Evolutionary conservation across 177 flowering plant genomes (phyloP), one percentile per base, ranked within the genome.

Genomic region (Vitis hybrid): DNA sequence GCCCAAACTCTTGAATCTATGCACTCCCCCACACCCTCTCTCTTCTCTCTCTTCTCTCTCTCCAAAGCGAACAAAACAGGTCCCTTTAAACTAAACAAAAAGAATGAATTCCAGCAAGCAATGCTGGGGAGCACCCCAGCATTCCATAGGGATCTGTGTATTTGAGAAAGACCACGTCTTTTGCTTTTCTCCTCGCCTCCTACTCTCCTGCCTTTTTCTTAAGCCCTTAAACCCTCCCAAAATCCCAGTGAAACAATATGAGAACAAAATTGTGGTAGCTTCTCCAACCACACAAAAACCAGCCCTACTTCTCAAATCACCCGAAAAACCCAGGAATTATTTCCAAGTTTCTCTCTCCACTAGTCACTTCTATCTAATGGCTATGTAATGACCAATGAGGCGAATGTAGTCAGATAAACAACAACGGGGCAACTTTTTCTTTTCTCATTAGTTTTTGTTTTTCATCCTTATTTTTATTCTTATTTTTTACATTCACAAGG

Each of bases 81-180:
- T 77, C 84, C 82, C 84, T 84, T 87, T 78, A 84, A 89, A 81
- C 85, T 76, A 82, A 84, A 81, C 89, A 87, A 84, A 91, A 78
- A 72, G 88, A 89, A 89, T 79, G 87, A 87, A 82, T 69, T 74
- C 64, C 71, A 78, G 64, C 70, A 68, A 83, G 68, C 76, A 73
- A 78, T 74, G 83, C 73, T 75, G 84, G 84, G 82, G 72, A 76
- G 76, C 80, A 80, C 56, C 80, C 81, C 81, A 71, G 78, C 82
- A 77, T 82, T 75, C 85, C 85, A 86, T 91, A 76, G 97, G 97
- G 97, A 91, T 91, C 94, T 84, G 97, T 87, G 97, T 79, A 77
- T 51, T 66, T 77, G 84, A 76, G 86, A 86, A 84, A 83, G 83
- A 80, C 82, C 74, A 61, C 71, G 63, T 66, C 76, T 79, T 78